A percentile compares a stretch with the other conserved stretches of the same genome.
phyloP scores from a whole-genome alignment of 768 basidiomycete species.

The Termitomyces sp. region DNA sequence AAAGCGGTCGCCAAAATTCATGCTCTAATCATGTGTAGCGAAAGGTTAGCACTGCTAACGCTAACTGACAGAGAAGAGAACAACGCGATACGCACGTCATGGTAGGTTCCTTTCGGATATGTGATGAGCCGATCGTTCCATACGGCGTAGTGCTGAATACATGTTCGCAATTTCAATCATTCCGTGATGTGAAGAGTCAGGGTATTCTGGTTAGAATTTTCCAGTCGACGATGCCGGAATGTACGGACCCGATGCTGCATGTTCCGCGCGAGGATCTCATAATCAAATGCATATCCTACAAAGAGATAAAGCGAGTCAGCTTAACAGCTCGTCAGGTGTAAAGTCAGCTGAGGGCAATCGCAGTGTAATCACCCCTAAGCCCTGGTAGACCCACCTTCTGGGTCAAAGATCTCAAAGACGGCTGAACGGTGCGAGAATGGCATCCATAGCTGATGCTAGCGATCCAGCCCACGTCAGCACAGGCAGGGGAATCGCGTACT shows the following conservation, averaged over 20 bases:
- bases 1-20: constrained; percentile 15
- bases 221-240: neutral
- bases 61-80: neutral
- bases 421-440: constrained; percentile 57
- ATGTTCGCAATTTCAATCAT: neutral
- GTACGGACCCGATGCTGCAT: constrained; percentile 34
- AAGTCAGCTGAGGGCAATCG: constrained; percentile 1
- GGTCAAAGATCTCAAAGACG: constrained; percentile 67
- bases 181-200: neutral
- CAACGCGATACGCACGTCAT: constrained; percentile 19
- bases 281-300: constrained; percentile 35
- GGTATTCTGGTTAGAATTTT: neutral
- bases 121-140: constrained; percentile 60
- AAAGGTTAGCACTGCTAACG: neutral
- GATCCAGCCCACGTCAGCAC: neutral
- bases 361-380: neutral
- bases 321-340: neutral
- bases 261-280: constrained; percentile 37
- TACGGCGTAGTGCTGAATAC: constrained; percentile 49
- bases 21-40: constrained; percentile 12
- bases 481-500: constrained; percentile 2
- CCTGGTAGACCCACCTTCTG: constrained; percentile 32
- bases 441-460: constrained; percentile 63
- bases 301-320: neutral
- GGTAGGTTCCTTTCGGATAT: constrained; percentile 26